Base-by-base conservation (phyloP, 306 rosid genomes). In the Ceratonia siliqua region DNA sequence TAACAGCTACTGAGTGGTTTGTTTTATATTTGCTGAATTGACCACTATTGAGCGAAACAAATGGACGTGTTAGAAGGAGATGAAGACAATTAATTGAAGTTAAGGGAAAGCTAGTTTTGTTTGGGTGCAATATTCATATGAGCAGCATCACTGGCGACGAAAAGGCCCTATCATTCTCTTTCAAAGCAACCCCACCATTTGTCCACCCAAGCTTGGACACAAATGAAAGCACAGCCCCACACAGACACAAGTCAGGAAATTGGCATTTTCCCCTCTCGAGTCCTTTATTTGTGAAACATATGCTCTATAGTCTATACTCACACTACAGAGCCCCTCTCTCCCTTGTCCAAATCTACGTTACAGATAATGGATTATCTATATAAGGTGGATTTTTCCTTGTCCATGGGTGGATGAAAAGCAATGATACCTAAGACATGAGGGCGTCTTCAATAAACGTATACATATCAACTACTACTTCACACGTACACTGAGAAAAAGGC, bases 121-220 rank as follows among this genome's bases (percentile, higher is more conserved):
- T 52, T 21, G 62, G 21, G 4, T 17, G 1, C 10, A 18, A 48
- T n/a, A 12, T 12, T 6, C 36, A 21, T 17, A 14, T 22, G 38
- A 7, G 22, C 5, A n/a, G n/a, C 76, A 53, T 53, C 52, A 36
- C 63, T 24, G 35, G 13, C 63, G 35, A 54, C 41, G 52, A 54
- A 54, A 55, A 36, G 17, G 36, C 65, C 75, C 39, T 24, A 22
- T 58, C 38, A 13, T 24, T 58, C 1, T 30, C 25, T 12, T 36
- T 39, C 11, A 54, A 36, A 53, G 18, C 38, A 53, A 21, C 62
- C 38, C 75, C 64, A 53, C 75, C 62, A 62, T 20, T 38, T 20
- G 69, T 38, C 69, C 33, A 49, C 72, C 67, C 52, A 49, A 59
- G 49, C 21, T 13, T 38, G 67, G 45, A 80, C 78, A 75, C 15